Conservation (phyloP, 2,329 filamentous ascomycete species). For the Stemphylium vesicarium region DNA sequence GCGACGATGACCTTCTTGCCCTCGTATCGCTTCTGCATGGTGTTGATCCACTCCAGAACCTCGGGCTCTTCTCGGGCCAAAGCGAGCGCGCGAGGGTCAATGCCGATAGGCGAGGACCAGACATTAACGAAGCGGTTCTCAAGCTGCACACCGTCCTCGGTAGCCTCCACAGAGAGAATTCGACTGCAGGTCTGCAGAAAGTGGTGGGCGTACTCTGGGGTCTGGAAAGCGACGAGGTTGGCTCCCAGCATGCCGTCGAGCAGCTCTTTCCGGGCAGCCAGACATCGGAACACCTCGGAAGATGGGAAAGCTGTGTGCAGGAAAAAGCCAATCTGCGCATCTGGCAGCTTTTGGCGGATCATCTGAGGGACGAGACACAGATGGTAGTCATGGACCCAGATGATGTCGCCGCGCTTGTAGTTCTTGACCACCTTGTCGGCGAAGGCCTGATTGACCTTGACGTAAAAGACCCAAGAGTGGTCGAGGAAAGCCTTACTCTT, state of each 20-base stretch:
- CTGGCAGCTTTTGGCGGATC: conserved; percentile 86
- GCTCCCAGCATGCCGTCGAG: conserved; percentile 92
- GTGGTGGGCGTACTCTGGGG: conserved; percentile 88
- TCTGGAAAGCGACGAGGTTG: conserved; percentile 92
- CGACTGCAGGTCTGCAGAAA: conserved; percentile 96
- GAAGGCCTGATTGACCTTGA: conserved; percentile 90
- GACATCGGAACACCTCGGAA: conserved; percentile 91
- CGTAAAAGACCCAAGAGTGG: conserved; percentile 95
- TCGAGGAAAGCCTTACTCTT: conserved; percentile 98
- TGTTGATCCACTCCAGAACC: conserved; percentile 78
- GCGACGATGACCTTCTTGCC: conserved; percentile 92
- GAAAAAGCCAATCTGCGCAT: conserved; percentile 96
- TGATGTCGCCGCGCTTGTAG: conserved; percentile 90
- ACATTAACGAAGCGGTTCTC: conserved; percentile 95
- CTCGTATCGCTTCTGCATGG: conserved; percentile 81
- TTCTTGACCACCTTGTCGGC: conserved; percentile 87
- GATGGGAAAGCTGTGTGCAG: conserved; percentile 94
- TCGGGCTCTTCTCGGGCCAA: conserved; percentile 73
- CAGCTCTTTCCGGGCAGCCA: conserved; percentile 84
- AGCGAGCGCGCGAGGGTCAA: conserved; percentile 79
- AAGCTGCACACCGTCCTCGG: conserved; percentile 83
- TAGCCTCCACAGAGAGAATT: conserved; percentile 87
- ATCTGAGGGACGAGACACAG: conserved; percentile 86
- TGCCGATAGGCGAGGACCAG: conserved; percentile 83
- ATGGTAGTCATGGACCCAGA: conserved; percentile 98